Base-by-base conservation (phyloP, 331 rosid species). In the Acacia concinna region DNA sequence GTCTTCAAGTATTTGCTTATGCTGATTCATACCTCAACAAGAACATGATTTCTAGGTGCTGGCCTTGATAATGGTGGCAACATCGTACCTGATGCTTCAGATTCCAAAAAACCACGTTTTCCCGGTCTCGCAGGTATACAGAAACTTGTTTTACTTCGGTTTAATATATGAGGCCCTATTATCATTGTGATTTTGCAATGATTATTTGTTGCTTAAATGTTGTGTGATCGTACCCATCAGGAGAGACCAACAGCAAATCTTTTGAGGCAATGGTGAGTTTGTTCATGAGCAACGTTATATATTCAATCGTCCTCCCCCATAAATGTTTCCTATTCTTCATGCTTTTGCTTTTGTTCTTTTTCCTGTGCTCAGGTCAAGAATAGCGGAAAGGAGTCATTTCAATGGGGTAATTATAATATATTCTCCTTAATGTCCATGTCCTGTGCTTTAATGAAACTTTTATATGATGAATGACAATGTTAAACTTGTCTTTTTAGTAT, bases 401-500 rank as follows among this genome's bases (percentile, higher is more conserved):
- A 93, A 77, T 93, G 99, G 98, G 99, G 98, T 93, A 62, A 81
- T 68, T n/a, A n/a, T n/a, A n/a, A n/a, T n/a, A n/a, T n/a, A n/a
- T n/a, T n/a, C n/a, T n/a, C n/a, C n/a, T n/a, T n/a, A n/a, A n/a
- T n/a, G n/a, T n/a, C n/a, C n/a, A n/a, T n/a, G n/a, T n/a, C n/a
- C n/a, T n/a, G n/a, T n/a, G n/a, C n/a, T n/a, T n/a, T 32, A 20
- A 59, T 68, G 43, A 76, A 8, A 9, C 23, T 21, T 21, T 6
- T 27, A 30, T 14, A 28, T 79, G 31, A 21, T 65, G 4, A 51
- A 51, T 72, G 51, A n/a, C 30, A 41, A n/a, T 20, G 43, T 63
- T 43, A 71, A 32, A 46, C 21, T 37, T 1, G 18, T 5, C 52
- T 13, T 51, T 1, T 6, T n/a, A 6, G 1, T 20, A n/a, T 12